A percentile compares a stretch with the other conserved stretches of the same genome.
Evolutionary conservation across 495 filamentous ascomycete species (phyloP).

Genomic region (Hypoxylon fragiforme): DNA sequence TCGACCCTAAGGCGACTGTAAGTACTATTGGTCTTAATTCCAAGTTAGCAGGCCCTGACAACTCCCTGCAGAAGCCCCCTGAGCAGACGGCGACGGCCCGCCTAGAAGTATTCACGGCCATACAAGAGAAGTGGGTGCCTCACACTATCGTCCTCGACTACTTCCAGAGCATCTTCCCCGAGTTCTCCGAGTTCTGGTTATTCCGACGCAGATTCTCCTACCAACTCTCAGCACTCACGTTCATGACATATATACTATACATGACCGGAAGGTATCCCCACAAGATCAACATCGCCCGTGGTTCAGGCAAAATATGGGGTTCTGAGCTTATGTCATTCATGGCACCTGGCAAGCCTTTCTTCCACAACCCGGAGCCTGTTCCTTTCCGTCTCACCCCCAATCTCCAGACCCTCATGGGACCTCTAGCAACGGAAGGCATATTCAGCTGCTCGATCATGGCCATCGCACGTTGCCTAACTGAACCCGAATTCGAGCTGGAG

Average conservation of each 20-base stretch:
- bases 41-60: conserved; percentile 7
- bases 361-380: conserved; percentile 92
- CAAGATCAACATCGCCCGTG: conserved; percentile 89
- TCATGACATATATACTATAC: conserved; percentile 98
- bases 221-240: conserved; percentile 93
- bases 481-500: conserved; percentile 86
- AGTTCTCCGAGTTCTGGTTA: conserved; percentile 93
- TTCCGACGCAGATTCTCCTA: conserved; percentile 96
- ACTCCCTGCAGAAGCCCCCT: conserved; percentile 53
- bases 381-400: conserved; percentile 98
- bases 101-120: conserved; percentile 84
- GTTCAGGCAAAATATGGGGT: conserved; percentile 92
- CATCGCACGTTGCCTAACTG: conserved; percentile 92
- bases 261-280: conserved; percentile 93
- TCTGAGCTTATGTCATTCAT: conserved; percentile 88
- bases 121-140: conserved; percentile 89
- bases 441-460: conserved; percentile 92
- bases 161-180: conserved; percentile 86
- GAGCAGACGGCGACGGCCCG: conserved; percentile 71
- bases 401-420: conserved; percentile 92
- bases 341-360: conserved; percentile 76
- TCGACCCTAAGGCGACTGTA: conserved; percentile 68
- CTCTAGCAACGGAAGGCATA: conserved; percentile 91
- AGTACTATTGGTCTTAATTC: conserved; percentile 26
- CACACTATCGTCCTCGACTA: conserved; percentile 80